A percentile compares a stretch with the other conserved stretches of the same genome.
Evolutionary conservation across 2,329 filamentous ascomycete genomes (phyloP).

Genomic region (Penicillium sp.): DNA sequence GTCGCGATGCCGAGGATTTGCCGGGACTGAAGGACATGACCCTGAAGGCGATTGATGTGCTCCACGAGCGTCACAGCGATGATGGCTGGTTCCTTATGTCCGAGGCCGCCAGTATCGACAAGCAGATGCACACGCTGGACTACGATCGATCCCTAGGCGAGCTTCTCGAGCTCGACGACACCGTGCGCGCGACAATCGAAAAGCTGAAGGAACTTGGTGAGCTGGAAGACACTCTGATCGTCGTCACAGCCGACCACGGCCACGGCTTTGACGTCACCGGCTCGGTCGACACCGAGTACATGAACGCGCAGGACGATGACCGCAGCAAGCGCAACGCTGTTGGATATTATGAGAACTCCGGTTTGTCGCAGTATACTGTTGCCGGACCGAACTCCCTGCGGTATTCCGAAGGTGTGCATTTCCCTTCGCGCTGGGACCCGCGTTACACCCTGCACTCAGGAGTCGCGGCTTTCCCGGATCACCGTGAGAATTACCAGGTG

Average conservation of each 20-base stretch:
- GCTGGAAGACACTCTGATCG: slow-evolving; percentile 73
- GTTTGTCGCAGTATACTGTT: slow-evolving; percentile 72
- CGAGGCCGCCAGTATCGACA: slow-evolving; percentile 83
- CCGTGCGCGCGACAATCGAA: slow-evolving; percentile 71
- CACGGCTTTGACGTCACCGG: slow-evolving; percentile 89
- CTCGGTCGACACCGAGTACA: slow-evolving; percentile 76
- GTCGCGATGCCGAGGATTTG: slow-evolving; percentile 68
- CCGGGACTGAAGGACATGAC: slow-evolving; percentile 90
- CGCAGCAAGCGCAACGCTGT: slow-evolving; percentile 75
- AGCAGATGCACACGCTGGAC: slow-evolving; percentile 85
- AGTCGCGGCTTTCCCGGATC: slow-evolving; percentile 71
- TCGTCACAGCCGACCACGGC: slow-evolving; percentile 86
- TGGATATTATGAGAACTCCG: slow-evolving; percentile 72
- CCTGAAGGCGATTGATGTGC: slow-evolving; percentile 78
- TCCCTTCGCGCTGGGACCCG: slow-evolving; percentile 83
- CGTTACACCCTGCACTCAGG: slow-evolving; percentile 78
- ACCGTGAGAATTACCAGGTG: slow-evolving; percentile 74
- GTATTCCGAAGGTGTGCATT: slow-evolving; percentile 73
- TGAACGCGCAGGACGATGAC: slow-evolving; percentile 64
- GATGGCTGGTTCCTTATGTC: slow-evolving; percentile 87
- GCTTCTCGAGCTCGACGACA: slow-evolving; percentile 83
- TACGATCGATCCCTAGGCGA: slow-evolving; percentile 85
- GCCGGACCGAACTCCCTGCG: slow-evolving; percentile 58
- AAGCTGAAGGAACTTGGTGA: slow-evolving; percentile 67
- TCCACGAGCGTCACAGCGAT: slow-evolving; percentile 65